Evolutionary conservation across 2,329 filamentous ascomycete genomes (phyloP).

Genomic region (Catunica adiposa): DNA sequence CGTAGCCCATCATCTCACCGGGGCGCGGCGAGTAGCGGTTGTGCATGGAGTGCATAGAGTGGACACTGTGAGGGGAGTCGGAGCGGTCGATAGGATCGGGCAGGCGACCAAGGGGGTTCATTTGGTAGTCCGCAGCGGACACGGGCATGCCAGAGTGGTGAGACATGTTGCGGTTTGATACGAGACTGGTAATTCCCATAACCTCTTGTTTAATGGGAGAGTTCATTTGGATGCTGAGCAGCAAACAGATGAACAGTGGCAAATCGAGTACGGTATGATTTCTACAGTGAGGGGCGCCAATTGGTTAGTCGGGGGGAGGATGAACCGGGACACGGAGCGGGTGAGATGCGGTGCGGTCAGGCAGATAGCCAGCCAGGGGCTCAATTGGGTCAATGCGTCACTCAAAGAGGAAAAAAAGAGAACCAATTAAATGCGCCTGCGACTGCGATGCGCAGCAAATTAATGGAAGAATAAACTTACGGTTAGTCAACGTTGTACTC

Average conservation of each 20-base stretch:
- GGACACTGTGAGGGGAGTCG: constrained; percentile 42
- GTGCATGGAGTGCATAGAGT: constrained; percentile 41
- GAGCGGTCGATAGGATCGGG: constrained; percentile 32
- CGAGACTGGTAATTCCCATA: constrained; percentile 16
- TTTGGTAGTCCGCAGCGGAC: constrained; percentile 18
- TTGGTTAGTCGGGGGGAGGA: neutral
- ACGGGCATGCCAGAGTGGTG: constrained; percentile 16
- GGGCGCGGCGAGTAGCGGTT: constrained; percentile 31
- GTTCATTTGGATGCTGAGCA: constrained; percentile 14
- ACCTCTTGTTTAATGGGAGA: constrained; percentile 16
- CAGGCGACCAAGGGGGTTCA: constrained; percentile 17
- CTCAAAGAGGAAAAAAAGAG: too few relatives aligned
- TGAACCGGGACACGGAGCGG: too few relatives aligned
- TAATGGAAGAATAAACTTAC: too few relatives aligned
- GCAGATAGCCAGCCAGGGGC: too few relatives aligned
- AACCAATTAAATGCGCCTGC: too few relatives aligned
- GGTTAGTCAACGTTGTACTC: too few relatives aligned
- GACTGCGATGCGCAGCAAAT: too few relatives aligned
- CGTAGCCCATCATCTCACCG: constrained; percentile 27
- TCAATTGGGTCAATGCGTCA: too few relatives aligned
- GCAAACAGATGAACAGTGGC: neutral
- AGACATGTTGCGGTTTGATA: constrained; percentile 16
- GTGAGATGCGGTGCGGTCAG: too few relatives aligned
- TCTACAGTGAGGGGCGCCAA: neutral
- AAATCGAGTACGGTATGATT: neutral